These are phyloP conservation scores for Beauveria brongniartii DNA, from an alignment of 2,329 filamentous ascomycete genomes.

Conservation along the genomic window DNA sequence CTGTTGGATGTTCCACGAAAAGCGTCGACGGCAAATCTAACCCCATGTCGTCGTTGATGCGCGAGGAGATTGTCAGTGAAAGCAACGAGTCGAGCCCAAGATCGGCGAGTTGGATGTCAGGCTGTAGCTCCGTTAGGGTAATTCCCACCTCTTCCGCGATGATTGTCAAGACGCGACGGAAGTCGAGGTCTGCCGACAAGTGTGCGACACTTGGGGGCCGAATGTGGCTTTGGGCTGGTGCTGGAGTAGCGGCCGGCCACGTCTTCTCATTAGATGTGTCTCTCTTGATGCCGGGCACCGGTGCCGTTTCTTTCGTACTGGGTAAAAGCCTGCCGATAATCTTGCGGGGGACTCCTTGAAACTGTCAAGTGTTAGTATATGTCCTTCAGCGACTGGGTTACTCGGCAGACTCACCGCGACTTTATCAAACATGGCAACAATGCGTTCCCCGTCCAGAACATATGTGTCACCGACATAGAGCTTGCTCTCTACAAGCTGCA, in stretches of 20 bases:
- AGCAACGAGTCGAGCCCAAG: neutral
- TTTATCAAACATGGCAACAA: slow-evolving; percentile 25
- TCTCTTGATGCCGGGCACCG: neutral
- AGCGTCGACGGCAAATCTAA: neutral
- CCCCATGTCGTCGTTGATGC: neutral
- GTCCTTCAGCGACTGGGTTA: neutral
- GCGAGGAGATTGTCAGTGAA: neutral
- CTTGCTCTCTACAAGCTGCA: slow-evolving; percentile 39
- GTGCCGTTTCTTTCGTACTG: neutral
- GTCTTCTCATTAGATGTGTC: neutral
- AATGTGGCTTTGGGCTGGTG: neutral
- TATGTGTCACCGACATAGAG: slow-evolving; percentile 44
- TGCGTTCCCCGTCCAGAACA: slow-evolving; percentile 43
- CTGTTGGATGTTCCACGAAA: neutral
- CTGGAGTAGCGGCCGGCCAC: neutral
- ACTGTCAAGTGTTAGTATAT: slow-evolving; percentile 26
- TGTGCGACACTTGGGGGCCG: neutral
- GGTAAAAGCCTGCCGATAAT: slow-evolving; percentile 60
- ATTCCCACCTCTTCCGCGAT: neutral
- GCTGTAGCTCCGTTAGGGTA: neutral
- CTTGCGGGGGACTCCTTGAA: slow-evolving; percentile 58
- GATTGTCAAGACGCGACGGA: neutral
- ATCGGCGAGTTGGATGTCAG: neutral
- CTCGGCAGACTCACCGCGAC: neutral
- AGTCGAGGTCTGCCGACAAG: neutral